phyloP scores from a whole-genome alignment of 2,329 filamentous ascomycete genomes.

The Xylariaceae sp. region DNA sequence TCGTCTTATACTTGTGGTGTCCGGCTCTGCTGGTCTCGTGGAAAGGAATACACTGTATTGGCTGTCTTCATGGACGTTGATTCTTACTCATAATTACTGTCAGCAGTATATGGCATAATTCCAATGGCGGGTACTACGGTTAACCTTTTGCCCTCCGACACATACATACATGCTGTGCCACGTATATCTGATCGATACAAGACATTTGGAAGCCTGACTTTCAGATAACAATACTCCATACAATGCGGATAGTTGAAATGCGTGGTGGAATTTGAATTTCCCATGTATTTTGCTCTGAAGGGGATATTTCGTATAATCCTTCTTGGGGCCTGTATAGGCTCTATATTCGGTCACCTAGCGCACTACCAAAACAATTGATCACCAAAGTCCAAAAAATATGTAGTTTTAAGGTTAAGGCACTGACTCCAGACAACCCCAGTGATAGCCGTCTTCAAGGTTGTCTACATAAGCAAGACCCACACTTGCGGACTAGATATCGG shows the following conservation, averaged over 20 bases:
- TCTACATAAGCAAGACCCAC: too few relatives aligned
- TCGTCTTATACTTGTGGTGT: slow-evolving; percentile 14
- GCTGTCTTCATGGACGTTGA: background rate
- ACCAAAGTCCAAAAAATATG: background rate
- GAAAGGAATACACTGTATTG: background rate
- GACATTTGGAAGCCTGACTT: slow-evolving; percentile 9
- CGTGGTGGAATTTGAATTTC: slow-evolving; percentile 19
- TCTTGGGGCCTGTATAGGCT: slow-evolving; percentile 1
- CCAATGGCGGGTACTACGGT: too few relatives aligned
- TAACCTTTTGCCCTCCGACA: too few relatives aligned
- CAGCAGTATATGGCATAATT: too few relatives aligned
- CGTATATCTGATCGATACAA: background rate
- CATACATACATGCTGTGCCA: background rate
- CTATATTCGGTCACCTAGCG: slow-evolving; percentile 4
- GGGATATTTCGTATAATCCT: slow-evolving; percentile 20
- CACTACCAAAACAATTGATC: background rate
- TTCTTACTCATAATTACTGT: slow-evolving; percentile 14
- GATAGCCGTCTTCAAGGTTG: too few relatives aligned
- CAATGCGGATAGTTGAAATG: slow-evolving; percentile 2
- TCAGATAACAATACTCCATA: background rate
- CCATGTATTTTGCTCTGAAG: background rate
- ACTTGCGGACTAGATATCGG: background rate
- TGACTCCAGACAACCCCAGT: too few relatives aligned
- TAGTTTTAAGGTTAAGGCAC: too few relatives aligned
- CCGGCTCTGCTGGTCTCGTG: background rate